Base-by-base conservation (phyloP, 2,329 filamentous ascomycete genomes). In the Nigrospora osmanthi region DNA sequence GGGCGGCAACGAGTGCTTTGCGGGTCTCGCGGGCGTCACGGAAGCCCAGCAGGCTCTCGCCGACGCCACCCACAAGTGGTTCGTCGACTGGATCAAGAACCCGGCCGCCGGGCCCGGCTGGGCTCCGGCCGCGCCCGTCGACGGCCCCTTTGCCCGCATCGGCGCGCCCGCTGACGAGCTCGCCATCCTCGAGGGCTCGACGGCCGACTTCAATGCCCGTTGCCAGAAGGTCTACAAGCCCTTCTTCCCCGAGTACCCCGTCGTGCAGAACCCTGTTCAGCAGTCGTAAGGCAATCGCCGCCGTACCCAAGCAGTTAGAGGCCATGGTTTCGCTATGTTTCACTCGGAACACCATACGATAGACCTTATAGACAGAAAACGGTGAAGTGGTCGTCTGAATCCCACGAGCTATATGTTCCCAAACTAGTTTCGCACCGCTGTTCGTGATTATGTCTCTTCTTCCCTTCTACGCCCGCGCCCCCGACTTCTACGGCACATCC, bases 71-170 rank as follows among this genome's bases (percentile, higher is more conserved):
- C 62, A 70, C 40, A 56, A 59, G 40, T 70, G 66, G 66, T 67
- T 71, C 23, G 65, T 71, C 2, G 51, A 54, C 4, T 71, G 67
- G 65, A 67, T 71, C 49, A 71, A 70, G 57, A 60, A 69, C 49
- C 68, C 68, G 0, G 46, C 58, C 28, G 63, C 61, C 6, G 64
- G 67, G 1, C 68, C 68, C 33, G 68, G 67, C 16, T 71, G 68
- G 68, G 54, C 56, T 11, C 61, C 61, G 30, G 58, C 57, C 12
- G 54, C 49, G 1, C 58, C 62, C 2, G 47, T 45, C n/a, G 54
- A 52, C 13, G 62, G 63, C 3, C 43, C 57, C 3, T 46, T 65
- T 17, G 56, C 56, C 11, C 59, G 61, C 45, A 44, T 67, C 14
- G 64, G 64, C 15, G 57, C 65, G 3, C 56, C 61, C n/a, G 64